Percentiles rank a stretch among this genome's conserved stretches.
Conservation (phyloP, 164 flowering plant species). For the Stephania japonica region DNA sequence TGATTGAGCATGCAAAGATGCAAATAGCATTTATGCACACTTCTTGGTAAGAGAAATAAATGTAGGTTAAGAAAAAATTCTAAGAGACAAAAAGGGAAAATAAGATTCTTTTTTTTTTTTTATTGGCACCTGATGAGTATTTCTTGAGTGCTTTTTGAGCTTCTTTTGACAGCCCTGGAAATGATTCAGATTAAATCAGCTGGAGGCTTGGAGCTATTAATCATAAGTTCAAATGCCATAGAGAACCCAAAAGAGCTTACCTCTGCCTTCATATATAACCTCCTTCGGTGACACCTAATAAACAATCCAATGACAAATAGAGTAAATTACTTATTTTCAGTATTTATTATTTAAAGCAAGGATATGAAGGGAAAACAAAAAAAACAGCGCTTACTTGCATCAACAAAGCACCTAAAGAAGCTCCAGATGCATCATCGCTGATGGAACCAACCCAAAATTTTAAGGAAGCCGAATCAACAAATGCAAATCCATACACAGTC, state of each 20-base stretch:
- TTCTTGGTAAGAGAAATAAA: neutral
- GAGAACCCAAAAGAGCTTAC: conserved; percentile 28
- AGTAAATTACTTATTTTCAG: neutral
- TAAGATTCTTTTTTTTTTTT: neutral
- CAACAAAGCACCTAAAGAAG: conserved; percentile 79
- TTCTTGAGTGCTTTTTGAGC: conserved; percentile 76
- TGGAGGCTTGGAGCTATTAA: neutral
- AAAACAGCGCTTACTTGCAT: conserved; percentile 79
- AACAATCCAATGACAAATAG: conserved; percentile 9
- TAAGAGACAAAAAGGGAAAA: neutral
- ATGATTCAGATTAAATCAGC: conserved; percentile 4
- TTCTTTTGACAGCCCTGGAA: conserved; percentile 79
- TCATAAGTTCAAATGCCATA: neutral
- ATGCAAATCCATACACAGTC: conserved; percentile 76
- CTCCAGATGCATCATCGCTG: conserved; percentile 81
- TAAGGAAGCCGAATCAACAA: conserved; percentile 86
- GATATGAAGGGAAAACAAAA: neutral
- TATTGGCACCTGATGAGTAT: conserved; percentile 54
- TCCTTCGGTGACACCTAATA: conserved; percentile 81
- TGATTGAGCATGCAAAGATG: too few relatives aligned
- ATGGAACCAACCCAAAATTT: conserved; percentile 88
- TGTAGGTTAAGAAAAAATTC: neutral
- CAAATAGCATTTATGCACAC: too few relatives aligned
- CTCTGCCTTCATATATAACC: conserved; percentile 67
- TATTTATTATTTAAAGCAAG: neutral